These are phyloP conservation scores for Panus rudis DNA, from an alignment of 768 basidiomycete species.

Conservation along the genomic window DNA sequence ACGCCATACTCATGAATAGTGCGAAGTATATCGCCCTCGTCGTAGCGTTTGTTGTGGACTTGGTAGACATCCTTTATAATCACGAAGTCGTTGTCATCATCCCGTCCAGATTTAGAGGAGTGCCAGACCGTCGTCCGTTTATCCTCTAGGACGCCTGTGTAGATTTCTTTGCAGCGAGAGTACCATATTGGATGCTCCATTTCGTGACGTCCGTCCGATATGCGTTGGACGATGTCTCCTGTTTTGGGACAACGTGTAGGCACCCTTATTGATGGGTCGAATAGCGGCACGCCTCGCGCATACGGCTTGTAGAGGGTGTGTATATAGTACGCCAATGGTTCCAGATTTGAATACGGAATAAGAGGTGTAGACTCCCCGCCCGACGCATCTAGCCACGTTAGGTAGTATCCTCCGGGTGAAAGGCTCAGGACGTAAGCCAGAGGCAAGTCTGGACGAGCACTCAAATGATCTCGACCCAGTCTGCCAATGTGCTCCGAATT, in stretches of 20 bases:
- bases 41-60: no score
- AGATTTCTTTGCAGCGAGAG: background rate
- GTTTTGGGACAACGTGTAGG: no score
- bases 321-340: slow-evolving; percentile 2
- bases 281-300: background rate
- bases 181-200: background rate
- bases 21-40: no score
- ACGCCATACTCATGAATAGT: no score
- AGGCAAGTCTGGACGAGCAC: slow-evolving; percentile 4
- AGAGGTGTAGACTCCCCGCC: background rate
- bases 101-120: no score
- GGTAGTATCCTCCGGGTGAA: no score
- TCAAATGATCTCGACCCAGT: no score
- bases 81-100: background rate
- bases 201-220: no score
- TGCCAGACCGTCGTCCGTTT: background rate
- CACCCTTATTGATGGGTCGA: background rate
- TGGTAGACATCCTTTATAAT: slow-evolving; percentile 2
- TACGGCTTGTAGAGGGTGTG: background rate
- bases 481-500: no score
- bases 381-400: background rate
- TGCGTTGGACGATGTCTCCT: no score
- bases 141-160: background rate
- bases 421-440: background rate
- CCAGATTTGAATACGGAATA: background rate